These are phyloP conservation scores for Erythrobasidium yunnanense DNA, from an alignment of 768 basidiomycete species.

Conservation along the genomic window DNA sequence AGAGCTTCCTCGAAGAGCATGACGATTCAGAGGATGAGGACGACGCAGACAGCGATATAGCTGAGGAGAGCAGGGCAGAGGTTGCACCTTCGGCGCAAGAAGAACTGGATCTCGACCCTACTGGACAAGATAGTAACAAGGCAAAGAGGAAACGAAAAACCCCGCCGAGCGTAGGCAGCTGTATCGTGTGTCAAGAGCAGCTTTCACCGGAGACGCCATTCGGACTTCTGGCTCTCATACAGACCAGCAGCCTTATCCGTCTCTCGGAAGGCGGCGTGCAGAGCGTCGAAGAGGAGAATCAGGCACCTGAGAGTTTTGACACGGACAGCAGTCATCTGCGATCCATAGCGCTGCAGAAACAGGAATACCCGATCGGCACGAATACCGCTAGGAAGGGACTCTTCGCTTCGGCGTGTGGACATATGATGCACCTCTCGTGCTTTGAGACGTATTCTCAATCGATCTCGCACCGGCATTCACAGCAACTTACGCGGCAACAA, in stretches of 20 bases:
- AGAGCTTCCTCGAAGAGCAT: conserved; percentile 58
- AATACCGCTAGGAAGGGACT: conserved; percentile 44
- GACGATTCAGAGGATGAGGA: conserved; percentile 56
- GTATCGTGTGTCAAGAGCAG: conserved; percentile 96
- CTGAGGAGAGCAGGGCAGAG: conserved; percentile 41
- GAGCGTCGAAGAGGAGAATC: conserved; percentile 57
- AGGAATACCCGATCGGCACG: too few relatives aligned
- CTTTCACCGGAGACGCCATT: conserved; percentile 62
- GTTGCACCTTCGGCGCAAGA: background rate
- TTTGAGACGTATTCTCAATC: conserved; percentile 81
- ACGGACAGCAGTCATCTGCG: conserved; percentile 35
- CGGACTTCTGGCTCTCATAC: conserved; percentile 73
- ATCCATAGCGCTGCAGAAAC: too few relatives aligned
- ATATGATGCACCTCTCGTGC: conserved; percentile 94
- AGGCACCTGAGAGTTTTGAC: conserved; percentile 58
- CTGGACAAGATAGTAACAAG: background rate
- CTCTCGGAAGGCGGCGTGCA: conserved; percentile 49
- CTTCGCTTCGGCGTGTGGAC: conserved; percentile 77
- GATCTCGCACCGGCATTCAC: conserved; percentile 71
- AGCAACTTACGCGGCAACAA: conserved; percentile 81
- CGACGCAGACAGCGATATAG: conserved; percentile 44
- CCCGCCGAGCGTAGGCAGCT: conserved; percentile 56
- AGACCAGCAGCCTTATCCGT: conserved; percentile 74
- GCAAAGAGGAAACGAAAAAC: conserved; percentile 41
- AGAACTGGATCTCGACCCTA: background rate